These are phyloP conservation scores for Cyberlindnera japonica DNA, from an alignment of 805 yeast genomes.

Conservation along the genomic window DNA sequence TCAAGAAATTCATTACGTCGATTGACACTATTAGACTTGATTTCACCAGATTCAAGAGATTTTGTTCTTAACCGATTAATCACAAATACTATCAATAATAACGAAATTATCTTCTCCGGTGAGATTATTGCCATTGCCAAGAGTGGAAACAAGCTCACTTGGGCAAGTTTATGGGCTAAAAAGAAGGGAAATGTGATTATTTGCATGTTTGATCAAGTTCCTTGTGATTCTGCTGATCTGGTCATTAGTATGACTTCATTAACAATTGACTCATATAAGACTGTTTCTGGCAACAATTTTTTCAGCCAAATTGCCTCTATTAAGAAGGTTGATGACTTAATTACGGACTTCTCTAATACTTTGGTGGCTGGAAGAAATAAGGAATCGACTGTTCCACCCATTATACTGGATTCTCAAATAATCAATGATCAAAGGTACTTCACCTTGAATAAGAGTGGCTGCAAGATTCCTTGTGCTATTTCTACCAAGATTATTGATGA, in stretches of 20 bases:
- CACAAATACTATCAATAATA: conserved; percentile 29
- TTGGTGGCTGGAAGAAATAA: conserved; percentile 12
- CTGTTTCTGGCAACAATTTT: conserved; percentile 24
- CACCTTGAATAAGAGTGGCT: conserved; percentile 45
- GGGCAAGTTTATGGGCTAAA: conserved; percentile 93
- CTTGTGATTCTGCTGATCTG: conserved; percentile 62
- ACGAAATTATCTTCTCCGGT: conserved; percentile 67
- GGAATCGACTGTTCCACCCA: conserved; percentile 21
- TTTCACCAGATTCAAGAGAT: conserved; percentile 71
- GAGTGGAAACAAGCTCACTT: conserved; percentile 60
- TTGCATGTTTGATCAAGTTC: conserved; percentile 85
- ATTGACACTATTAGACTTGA: conserved; percentile 67
- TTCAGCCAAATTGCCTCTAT: conserved; percentile 14
- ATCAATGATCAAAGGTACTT: conserved; percentile 62
- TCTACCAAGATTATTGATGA: conserved; percentile 57
- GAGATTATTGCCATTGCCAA: conserved; percentile 78
- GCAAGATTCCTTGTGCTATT: conserved; percentile 69
- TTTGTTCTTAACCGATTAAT: conserved; percentile 59
- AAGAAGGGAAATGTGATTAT: conserved; percentile 64
- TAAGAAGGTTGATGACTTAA: conserved; percentile 24
- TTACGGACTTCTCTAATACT: conserved; percentile 25
- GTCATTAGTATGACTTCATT: conserved; percentile 31
- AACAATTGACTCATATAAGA: conserved; percentile 21
- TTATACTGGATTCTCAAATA: conserved; percentile 34
- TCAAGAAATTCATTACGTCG: conserved; percentile 59